Base-by-base conservation (phyloP, 345 rosid species). In the Melaleuca alternifolia region DNA sequence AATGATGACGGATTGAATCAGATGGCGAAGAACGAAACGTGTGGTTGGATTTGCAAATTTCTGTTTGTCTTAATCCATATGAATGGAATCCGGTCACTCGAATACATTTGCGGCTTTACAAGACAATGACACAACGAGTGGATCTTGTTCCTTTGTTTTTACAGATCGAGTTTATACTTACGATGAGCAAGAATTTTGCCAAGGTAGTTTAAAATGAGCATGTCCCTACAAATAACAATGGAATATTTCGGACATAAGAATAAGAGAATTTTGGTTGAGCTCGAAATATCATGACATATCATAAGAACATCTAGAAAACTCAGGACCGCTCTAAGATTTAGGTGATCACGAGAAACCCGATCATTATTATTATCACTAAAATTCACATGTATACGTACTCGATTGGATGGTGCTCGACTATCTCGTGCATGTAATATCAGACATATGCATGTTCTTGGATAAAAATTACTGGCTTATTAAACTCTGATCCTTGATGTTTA, bases 341-440 rank as follows among this genome's bases (percentile, higher is more conserved):
- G 11, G 24, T 65, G 6, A 65, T 65, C 11, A 8, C 1, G 12
- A 33, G 77, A 0, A 33, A 65, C 46, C 23, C 79, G 5, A 14
- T 65, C 6, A 3, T 20, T 23, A 0, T 30, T 30, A 1, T 33
- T 1, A 16, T 33, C 6, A 7, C 33, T 33, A 3, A 6, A 65
- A 1, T 16, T 65, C 0, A 0, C 24, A 14, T 5, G 7, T 23
- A 33, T 65, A 11, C 77, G 23, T 3, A 16, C 11, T 3, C 7
- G 21, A 16, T 65, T 3, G 2, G 21, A 65, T 30, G 0, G 21
- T 65, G 46, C 18, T 65, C 12, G 10, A 16, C 7, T 9, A 3
- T 65, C 18, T 33, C 33, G 7, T 0, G 0, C 24, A 33, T 65
- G 0, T 18, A 13, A 16, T 33, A 10, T 33, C 1, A 16, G 1